Evolutionary conservation across 345 rosid species (phyloP).

Genomic region (Eucalyptus dawsonii): DNA sequence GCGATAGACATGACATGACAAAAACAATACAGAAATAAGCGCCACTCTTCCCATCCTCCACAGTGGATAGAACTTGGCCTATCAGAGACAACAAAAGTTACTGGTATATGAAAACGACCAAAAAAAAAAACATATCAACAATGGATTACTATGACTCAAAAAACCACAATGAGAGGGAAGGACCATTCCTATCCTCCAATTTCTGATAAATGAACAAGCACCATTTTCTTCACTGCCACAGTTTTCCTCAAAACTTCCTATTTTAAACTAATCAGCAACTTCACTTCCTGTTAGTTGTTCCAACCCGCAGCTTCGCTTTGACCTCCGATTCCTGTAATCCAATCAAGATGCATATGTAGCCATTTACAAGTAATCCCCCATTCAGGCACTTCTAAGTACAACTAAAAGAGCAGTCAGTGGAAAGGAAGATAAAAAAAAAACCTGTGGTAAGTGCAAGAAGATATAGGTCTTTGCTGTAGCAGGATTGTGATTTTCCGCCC

Average conservation of each 20-base stretch:
- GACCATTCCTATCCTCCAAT: neutral
- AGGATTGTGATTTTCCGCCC: slow-evolving; percentile 75
- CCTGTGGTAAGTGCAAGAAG: slow-evolving; percentile 56
- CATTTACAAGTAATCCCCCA: neutral
- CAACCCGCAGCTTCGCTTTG: slow-evolving; percentile 69
- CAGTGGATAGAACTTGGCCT: neutral
- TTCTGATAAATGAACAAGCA: neutral
- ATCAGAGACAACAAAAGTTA: neutral
- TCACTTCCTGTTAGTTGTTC: slow-evolving; percentile 40
- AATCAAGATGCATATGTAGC: neutral
- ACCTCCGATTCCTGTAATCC: slow-evolving; percentile 66
- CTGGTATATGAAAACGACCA: neutral
- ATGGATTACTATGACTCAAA: neutral
- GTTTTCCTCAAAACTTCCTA: neutral
- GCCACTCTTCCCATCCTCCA: neutral
- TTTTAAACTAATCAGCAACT: neutral
- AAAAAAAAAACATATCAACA: neutral
- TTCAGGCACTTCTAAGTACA: neutral
- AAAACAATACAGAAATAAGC: neutral
- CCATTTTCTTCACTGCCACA: neutral
- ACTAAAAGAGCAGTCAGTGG: neutral
- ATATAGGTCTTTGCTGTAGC: slow-evolving; percentile 44
- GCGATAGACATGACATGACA: neutral
- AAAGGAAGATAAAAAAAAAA: neutral
- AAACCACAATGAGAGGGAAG: neutral